Conservation (phyloP, 179 eudicot genomes). For the Vitellaria paradoxa region DNA sequence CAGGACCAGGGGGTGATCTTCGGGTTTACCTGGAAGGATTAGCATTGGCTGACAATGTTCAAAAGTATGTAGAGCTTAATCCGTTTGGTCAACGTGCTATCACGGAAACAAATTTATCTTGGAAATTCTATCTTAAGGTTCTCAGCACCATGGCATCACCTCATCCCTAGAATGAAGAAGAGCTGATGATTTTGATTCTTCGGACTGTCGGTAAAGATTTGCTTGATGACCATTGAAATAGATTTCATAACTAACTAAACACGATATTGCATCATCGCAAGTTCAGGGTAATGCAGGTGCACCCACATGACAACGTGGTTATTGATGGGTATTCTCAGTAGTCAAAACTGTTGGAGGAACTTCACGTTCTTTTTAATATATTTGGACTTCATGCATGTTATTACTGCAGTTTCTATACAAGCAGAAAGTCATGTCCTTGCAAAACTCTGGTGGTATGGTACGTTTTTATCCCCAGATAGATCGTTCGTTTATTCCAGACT, state of each 20-base stretch:
- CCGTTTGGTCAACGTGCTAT: slow-evolving; percentile 78
- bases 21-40: slow-evolving; percentile 58
- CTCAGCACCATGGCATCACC: neutral
- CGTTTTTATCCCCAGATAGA: neutral
- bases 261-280: no score
- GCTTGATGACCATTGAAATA: neutral
- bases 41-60: slow-evolving; percentile 54
- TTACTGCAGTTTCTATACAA: neutral
- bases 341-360: neutral
- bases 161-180: neutral
- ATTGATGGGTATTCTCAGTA: neutral
- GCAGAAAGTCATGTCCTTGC: neutral
- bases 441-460: neutral
- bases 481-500: neutral
- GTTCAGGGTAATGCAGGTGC: neutral
- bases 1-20: slow-evolving; percentile 75
- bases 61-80: slow-evolving; percentile 57
- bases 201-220: neutral
- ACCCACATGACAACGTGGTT: neutral
- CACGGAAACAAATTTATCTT: slow-evolving; percentile 33
- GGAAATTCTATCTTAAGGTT: slow-evolving; percentile 13
- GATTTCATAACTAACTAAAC: no score
- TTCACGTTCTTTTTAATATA: neutral
- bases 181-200: neutral
- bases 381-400: neutral